Evolutionary conservation across 2,329 filamentous ascomycete genomes (phyloP), one percentile per base, ranked within the genome.

Genomic region (Allantophomopsis lycopodina): DNA sequence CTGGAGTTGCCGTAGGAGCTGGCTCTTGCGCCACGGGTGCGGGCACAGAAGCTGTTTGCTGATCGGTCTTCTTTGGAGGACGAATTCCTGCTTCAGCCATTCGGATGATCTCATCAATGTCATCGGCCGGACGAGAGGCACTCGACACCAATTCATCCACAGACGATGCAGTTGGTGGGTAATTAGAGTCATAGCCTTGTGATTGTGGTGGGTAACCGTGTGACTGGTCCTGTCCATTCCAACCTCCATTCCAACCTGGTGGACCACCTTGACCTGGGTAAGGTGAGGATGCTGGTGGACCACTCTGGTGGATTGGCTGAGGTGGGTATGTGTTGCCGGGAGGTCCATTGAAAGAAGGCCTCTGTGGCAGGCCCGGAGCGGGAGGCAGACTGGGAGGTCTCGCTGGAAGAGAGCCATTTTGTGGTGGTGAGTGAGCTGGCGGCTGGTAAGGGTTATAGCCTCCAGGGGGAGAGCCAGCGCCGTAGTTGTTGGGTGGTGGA

Each of bases 51-150:
- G 34, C 65, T 65, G n/a, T 60, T 57, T 39, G 62, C 55, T 40
- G 57, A 52, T 51, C 55, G 44, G 44, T 43, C 40, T 66, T 63
- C 54, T 57, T 63, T 35, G 59, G 56, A 7, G 66, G 65, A 50
- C 65, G 69, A 49, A 76, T 72, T 36, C 73, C 71, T 6, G 72
- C 71, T 55, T 79, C 74, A 2, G 74, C 75, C 65, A 74, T 73
- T 38, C 76, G 69, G 48, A 79, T 79, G 47, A 79, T 57, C 51
- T 75, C 66, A 53, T 80, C 76, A 50, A 80, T 79, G 44, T 79
- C 73, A 52, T 79, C 76, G 40, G 68, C 68, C 31, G 60, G 60
- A 42, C 62, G 55, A 6, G 59, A 56, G 20, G 60, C 63, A 36
- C 63, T 61, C 36, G 66, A 57, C 38, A 65, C 60, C 35, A 68